phyloP scores from a whole-genome alignment of 768 basidiomycete species.

The Omphalotus guepiniiformis region DNA sequence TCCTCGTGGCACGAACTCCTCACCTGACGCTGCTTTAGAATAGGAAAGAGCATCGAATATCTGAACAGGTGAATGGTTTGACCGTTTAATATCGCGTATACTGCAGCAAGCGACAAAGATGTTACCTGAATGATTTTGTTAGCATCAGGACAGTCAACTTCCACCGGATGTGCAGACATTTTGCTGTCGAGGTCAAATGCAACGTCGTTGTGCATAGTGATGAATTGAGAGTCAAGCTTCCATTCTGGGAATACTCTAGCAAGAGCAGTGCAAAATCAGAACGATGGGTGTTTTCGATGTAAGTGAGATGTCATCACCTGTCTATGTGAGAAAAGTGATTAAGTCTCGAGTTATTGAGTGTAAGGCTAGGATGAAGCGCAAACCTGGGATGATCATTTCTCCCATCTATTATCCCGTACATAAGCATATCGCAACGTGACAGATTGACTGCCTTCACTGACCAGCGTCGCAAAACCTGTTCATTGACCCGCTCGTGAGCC shows the following conservation, averaged over 20 bases:
- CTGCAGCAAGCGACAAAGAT: not conserved
- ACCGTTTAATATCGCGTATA: not conserved
- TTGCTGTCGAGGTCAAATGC: constrained; percentile 84
- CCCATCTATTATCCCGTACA: constrained; percentile 58
- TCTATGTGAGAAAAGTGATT: too few species aligned
- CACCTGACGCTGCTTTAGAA: constrained; percentile 77
- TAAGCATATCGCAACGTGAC: not conserved
- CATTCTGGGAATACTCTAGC: constrained; percentile 76
- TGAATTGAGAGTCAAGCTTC: constrained; percentile 79
- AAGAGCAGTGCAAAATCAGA: constrained; percentile 2
- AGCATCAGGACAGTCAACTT: constrained; percentile 85
- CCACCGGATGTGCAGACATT: constrained; percentile 87
- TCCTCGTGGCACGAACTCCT: constrained; percentile 10
- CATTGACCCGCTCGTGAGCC: not conserved
- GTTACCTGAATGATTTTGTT: constrained; percentile 74
- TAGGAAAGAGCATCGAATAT: constrained; percentile 90
- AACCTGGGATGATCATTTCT: constrained; percentile 77
- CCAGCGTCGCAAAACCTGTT: constrained; percentile 80
- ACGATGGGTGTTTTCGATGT: not conserved
- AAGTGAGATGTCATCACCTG: not conserved
- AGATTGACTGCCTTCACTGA: constrained; percentile 28
- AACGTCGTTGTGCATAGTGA: constrained; percentile 68
- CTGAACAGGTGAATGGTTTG: constrained; percentile 37
- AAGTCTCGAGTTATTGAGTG: constrained; percentile 3
- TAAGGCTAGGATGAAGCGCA: constrained; percentile 8